Evolutionary conservation across 306 rosid species (phyloP).

Genomic region (Medicago arabica): DNA sequence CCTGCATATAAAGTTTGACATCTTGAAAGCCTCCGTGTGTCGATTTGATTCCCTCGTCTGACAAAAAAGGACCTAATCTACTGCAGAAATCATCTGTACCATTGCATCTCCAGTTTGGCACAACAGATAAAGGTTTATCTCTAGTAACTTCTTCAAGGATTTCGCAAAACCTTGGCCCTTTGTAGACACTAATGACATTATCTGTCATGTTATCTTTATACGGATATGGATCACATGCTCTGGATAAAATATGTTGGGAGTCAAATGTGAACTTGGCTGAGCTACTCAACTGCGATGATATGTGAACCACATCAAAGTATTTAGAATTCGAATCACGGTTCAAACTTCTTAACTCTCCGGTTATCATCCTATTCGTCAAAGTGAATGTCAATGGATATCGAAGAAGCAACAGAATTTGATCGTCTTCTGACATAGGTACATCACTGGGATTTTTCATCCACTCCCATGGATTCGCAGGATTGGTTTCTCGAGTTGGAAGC

Average conservation of each 20-base stretch:
- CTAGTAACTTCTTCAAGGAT: constrained; percentile 72
- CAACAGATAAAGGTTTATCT: constrained; percentile 65
- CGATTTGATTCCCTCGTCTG: constrained; percentile 62
- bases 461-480: constrained; percentile 68
- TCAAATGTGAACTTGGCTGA: constrained; percentile 53
- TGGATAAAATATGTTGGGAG: constrained; percentile 61
- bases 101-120: constrained; percentile 88
- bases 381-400: constrained; percentile 72
- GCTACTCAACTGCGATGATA: constrained; percentile 73
- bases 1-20: constrained; percentile 74
- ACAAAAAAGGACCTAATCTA: constrained; percentile 76
- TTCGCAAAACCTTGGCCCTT: constrained; percentile 66
- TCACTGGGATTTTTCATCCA: constrained; percentile 66
- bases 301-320: constrained; percentile 72
- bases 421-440: constrained; percentile 73
- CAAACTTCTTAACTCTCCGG: constrained; percentile 78
- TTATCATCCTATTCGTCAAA: constrained; percentile 67
- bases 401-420: constrained; percentile 74
- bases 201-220: constrained; percentile 52
- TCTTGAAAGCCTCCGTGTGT: constrained; percentile 83
- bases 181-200: constrained; percentile 56
- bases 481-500: constrained; percentile 78
- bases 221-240: constrained; percentile 85
- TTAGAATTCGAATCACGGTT: constrained; percentile 70
- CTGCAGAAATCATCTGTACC: constrained; percentile 73